Percentiles rank a stretch among this genome's conserved stretches.
phyloP scores from a whole-genome alignment of 2,329 filamentous ascomycete species.

The Cladosporium sp. region DNA sequence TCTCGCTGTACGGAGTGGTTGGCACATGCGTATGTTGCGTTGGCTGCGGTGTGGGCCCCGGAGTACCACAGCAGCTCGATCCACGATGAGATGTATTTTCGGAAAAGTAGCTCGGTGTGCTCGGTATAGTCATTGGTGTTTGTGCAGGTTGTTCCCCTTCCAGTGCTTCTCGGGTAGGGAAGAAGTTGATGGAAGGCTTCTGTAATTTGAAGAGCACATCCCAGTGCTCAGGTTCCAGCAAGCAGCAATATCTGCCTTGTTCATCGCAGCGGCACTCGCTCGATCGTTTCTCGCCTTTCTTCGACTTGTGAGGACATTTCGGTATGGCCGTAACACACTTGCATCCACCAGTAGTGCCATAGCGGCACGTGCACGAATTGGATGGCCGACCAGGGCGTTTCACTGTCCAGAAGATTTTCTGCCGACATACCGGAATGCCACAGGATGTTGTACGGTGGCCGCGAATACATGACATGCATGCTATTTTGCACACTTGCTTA shows the following conservation, averaged over 20 bases:
- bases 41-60: constrained; percentile 1
- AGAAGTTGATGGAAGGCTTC: constrained; percentile 35
- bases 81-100: constrained; percentile 8
- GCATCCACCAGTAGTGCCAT: constrained; percentile 34
- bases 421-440: constrained; percentile 37
- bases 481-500: constrained; percentile 36
- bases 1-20: constrained; percentile 12
- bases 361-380: constrained; percentile 37
- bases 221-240: constrained; percentile 36
- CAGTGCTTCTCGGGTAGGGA: constrained; percentile 29
- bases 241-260: constrained; percentile 37
- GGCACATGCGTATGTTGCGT: background rate
- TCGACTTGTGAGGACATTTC: constrained; percentile 36
- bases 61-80: constrained; percentile 16
- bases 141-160: constrained; percentile 24
- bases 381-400: constrained; percentile 37
- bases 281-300: constrained; percentile 37
- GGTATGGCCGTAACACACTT: constrained; percentile 36
- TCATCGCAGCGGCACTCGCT: constrained; percentile 38
- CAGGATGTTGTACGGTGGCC: constrained; percentile 38
- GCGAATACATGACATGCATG: constrained; percentile 39
- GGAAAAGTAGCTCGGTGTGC: constrained; percentile 5
- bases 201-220: constrained; percentile 29
- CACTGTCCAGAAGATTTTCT: constrained; percentile 39
- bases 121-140: constrained; percentile 15